Conservation (phyloP, 1,139 yeast species). For the Kurtzmaniella quercitrusa region DNA sequence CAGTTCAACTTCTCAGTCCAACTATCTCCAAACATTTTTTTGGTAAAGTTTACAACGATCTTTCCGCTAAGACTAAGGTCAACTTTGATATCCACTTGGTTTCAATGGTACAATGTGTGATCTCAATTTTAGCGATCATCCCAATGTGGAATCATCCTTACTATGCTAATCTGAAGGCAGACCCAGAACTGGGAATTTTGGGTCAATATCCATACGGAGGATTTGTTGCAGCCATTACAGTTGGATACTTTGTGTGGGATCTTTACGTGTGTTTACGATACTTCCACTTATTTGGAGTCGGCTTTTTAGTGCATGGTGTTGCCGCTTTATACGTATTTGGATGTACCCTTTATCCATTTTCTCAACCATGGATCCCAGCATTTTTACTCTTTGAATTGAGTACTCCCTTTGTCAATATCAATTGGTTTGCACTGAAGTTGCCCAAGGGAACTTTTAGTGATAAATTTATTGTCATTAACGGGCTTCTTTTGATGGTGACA, state of each 20-base stretch:
- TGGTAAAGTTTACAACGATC: constrained; percentile 45
- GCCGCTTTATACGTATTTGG: constrained; percentile 76
- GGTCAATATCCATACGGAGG: constrained; percentile 74
- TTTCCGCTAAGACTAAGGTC: constrained; percentile 45
- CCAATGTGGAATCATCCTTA: constrained; percentile 58
- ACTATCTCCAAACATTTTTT: constrained; percentile 25
- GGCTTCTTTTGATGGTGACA: constrained; percentile 58
- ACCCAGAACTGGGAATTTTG: constrained; percentile 45
- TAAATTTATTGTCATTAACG: constrained; percentile 58
- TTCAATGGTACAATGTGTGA: constrained; percentile 74
- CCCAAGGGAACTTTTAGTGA: constrained; percentile 56
- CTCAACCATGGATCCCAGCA: constrained; percentile 75
- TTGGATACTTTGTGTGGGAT: constrained; percentile 95
- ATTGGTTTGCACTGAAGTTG: constrained; percentile 83
- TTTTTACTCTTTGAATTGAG: constrained; percentile 86
- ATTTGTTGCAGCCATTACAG: constrained; percentile 64
- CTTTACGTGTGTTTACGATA: constrained; percentile 58
- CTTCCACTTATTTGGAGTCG: constrained; percentile 67
- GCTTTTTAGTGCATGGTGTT: constrained; percentile 81
- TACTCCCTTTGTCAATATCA: constrained; percentile 87
- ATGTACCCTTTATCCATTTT: constrained; percentile 46
- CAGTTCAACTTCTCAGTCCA: constrained; percentile 41
- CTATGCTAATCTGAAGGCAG: constrained; percentile 38
- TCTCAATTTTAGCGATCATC: constrained; percentile 50
- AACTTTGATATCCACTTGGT: constrained; percentile 90